phyloP scores from a whole-genome alignment of 345 rosid species.

The Gossypium thurberi region DNA sequence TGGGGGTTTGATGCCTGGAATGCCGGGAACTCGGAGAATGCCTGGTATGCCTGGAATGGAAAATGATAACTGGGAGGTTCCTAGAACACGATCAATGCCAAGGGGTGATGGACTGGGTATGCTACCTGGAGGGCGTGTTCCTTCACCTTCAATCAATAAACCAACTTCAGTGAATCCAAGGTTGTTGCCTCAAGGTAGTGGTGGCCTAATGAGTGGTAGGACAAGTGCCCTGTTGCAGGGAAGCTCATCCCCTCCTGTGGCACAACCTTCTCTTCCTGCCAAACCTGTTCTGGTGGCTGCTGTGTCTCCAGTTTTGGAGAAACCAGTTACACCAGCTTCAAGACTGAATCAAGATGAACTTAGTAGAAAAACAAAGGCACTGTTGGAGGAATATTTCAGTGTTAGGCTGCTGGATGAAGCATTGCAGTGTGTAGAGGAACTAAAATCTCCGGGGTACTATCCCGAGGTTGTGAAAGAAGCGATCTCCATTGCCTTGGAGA shows the following conservation, averaged over 20 bases:
- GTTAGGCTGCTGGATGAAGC: conserved; percentile 61
- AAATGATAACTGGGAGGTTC: conserved; percentile 77
- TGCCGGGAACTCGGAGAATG: conserved; percentile 93
- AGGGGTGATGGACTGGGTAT: conserved; percentile 61
- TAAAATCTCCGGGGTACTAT: conserved; percentile 54
- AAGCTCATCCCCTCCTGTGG: conserved; percentile 23
- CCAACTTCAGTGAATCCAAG: conserved; percentile 49
- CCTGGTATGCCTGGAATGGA: conserved; percentile 89
- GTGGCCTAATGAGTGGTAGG: conserved; percentile 57
- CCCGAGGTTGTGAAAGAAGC: conserved; percentile 83
- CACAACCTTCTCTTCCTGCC: conserved; percentile 23
- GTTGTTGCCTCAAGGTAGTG: conserved; percentile 74
- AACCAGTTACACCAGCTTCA: conserved; percentile 23
- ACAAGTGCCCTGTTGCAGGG: conserved; percentile 84
- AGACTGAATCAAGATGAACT: conserved; percentile 42
- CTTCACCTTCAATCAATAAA: conserved; percentile 38
- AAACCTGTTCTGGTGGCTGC: conserved; percentile 18
- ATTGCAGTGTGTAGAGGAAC: conserved; percentile 63
- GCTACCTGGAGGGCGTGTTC: conserved; percentile 43
- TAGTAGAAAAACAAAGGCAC: conserved; percentile 45
- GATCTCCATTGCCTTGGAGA: conserved; percentile 59
- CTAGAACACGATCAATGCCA: conserved; percentile 57
- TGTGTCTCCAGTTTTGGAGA: conserved; percentile 19
- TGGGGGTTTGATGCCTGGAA: conserved; percentile 98
- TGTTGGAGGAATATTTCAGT: conserved; percentile 69